A percentile compares a stretch with the other conserved stretches of the same genome.
These are phyloP conservation scores for Aspergillus fructus DNA, from an alignment of 2,329 filamentous ascomycete species.

Conservation along the genomic window DNA sequence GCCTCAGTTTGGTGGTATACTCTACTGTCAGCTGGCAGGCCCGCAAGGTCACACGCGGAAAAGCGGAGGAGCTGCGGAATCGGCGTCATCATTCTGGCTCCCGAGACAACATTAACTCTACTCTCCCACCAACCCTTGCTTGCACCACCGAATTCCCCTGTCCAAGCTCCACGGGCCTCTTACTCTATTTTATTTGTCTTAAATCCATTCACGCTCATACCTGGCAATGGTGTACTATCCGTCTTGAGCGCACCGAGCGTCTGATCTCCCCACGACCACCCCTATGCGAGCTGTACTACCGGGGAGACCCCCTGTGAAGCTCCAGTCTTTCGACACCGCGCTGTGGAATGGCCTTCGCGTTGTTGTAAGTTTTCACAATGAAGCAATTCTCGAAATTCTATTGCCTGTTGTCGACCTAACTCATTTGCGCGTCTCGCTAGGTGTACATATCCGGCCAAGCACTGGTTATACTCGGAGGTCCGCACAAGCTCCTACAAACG, in stretches of 20 bases:
- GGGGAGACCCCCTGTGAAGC: conserved; percentile 73
- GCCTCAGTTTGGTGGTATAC: not conserved
- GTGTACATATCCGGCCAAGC: conserved; percentile 88
- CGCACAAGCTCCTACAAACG: conserved; percentile 77
- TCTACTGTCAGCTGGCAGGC: not conserved
- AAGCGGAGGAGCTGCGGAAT: conserved; percentile 17
- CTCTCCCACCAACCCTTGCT: not conserved
- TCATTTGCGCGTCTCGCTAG: conserved; percentile 46
- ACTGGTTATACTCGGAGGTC: conserved; percentile 76
- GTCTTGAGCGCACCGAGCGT: conserved; percentile 28
- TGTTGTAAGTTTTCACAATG: conserved; percentile 56
- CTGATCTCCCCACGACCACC: conserved; percentile 32
- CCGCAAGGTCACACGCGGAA: conserved; percentile 16
- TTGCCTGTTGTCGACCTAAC: conserved; percentile 8
- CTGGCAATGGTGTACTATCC: conserved; percentile 36
- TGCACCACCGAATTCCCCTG: not conserved
- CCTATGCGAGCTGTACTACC: conserved; percentile 78
- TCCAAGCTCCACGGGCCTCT: not conserved
- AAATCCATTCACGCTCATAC: not conserved
- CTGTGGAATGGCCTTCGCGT: conserved; percentile 71
- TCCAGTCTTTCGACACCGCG: conserved; percentile 73
- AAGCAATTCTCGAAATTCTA: not conserved
- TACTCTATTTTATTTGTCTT: not conserved
- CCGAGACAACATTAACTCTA: not conserved
- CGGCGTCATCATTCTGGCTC: conserved; percentile 12